Conservation (phyloP, 176 grass and related monocot genomes). For the Hsuehochloa calcarea region DNA sequence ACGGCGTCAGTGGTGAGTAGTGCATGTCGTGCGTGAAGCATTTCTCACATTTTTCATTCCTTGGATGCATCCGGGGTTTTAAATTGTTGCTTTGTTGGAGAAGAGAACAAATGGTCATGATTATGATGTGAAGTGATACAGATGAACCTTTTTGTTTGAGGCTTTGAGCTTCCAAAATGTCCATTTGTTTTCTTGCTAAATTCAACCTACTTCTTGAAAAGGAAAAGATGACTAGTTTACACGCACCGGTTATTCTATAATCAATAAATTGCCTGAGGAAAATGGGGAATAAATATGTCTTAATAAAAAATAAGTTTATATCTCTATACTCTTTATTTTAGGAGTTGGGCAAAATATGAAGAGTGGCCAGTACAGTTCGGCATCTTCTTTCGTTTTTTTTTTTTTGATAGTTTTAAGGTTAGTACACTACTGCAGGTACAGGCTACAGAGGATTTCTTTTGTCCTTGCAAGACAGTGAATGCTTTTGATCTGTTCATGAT, state of each 20-base stretch:
- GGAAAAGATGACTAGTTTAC: background rate
- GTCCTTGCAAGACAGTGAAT: constrained; percentile 32
- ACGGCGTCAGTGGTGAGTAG: constrained; percentile 44
- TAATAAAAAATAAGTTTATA: background rate
- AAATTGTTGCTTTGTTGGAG: constrained; percentile 40
- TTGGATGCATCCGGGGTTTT: constrained; percentile 31
- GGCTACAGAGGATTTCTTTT: constrained; percentile 24
- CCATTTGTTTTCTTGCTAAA: constrained; percentile 31
- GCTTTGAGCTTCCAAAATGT: constrained; percentile 40
- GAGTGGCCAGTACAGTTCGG: background rate
- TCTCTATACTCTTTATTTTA: background rate
- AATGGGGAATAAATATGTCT: background rate
- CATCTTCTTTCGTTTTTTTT: constrained; percentile 24
- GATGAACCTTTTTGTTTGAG: constrained; percentile 40
- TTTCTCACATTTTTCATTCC: constrained; percentile 24
- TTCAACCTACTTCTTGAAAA: constrained; percentile 39
- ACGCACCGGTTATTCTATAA: constrained; percentile 6
- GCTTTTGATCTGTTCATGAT: constrained; percentile 37
- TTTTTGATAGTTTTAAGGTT: constrained; percentile 59
- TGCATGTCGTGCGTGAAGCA: constrained; percentile 51
- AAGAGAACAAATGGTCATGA: constrained; percentile 47
- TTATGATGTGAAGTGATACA: constrained; percentile 35
- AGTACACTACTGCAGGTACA: constrained; percentile 19
- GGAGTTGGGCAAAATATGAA: constrained; percentile 20
- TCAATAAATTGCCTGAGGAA: background rate